phyloP scores from a whole-genome alignment of 1,284 basidiomycete species.

The Cerrena zonata region DNA sequence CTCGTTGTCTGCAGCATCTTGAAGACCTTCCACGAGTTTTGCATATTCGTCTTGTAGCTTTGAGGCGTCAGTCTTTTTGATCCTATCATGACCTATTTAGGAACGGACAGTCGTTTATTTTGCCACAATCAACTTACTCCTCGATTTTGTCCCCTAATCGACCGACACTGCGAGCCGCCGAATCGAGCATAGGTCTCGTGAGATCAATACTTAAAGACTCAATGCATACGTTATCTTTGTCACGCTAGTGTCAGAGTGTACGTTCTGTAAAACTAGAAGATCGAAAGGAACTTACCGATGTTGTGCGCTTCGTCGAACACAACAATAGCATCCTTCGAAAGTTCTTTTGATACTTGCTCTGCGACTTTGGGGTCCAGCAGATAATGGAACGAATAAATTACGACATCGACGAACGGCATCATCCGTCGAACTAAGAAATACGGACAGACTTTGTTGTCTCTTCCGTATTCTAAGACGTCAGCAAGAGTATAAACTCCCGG shows the following conservation, averaged over 20 bases:
- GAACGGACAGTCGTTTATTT: no score
- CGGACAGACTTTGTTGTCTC: constrained; percentile 84
- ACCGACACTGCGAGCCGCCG: constrained; percentile 83
- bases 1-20: constrained; percentile 68
- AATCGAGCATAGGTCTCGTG: constrained; percentile 97
- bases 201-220: constrained; percentile 97
- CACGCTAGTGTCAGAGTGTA: neutral
- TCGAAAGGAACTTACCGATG: constrained; percentile 60
- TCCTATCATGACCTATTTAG: no score
- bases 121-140: constrained; percentile 78
- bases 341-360: constrained; percentile 95
- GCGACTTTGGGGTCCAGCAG: constrained; percentile 98
- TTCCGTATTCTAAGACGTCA: constrained; percentile 86
- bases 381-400: constrained; percentile 99
- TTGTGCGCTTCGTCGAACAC: constrained; percentile 99
- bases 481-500: constrained; percentile 92
- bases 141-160: constrained; percentile 90
- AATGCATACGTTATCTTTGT: constrained; percentile 93
- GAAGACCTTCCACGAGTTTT: constrained; percentile 93
- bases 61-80: constrained; percentile 88
- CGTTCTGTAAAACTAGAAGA: no score
- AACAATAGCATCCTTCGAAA: constrained; percentile 96
- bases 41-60: constrained; percentile 97
- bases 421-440: constrained; percentile 96
- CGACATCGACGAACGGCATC: constrained; percentile 93